Base-by-base conservation (phyloP, 495 filamentous ascomycete genomes). In the Coniosporium apollinis region DNA sequence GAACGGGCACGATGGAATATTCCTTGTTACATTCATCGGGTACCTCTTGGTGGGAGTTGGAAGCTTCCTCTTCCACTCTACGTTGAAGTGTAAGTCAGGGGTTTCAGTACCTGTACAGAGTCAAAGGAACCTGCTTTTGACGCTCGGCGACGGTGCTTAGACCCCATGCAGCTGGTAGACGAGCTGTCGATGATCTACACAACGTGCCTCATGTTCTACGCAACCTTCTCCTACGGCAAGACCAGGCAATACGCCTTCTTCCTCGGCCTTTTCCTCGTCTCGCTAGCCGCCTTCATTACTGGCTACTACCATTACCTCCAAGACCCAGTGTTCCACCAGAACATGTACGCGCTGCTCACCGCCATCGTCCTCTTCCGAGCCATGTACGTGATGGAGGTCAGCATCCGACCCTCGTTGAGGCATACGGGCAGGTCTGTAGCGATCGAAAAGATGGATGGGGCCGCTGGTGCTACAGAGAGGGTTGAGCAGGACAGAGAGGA, bases 121-220 rank as follows among this genome's bases (percentile, higher is more conserved):
- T n/a, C n/a, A n/a, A n/a, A n/a, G n/a, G n/a, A n/a, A n/a, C n/a
- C n/a, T n/a, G n/a, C n/a, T n/a, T n/a, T n/a, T n/a, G n/a, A n/a
- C n/a, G n/a, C n/a, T n/a, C n/a, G n/a, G n/a, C n/a, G n/a, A n/a
- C n/a, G n/a, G n/a, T n/a, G n/a, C n/a, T 36, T 53, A 93, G 85
- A 97, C 58, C 83, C 85, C 1, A 94, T 94, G 89, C 89, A 97
- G 51, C 72, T 96, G 11, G 79, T 94, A 22, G 89, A 97, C 49
- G 89, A 97, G 57, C 68, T 94, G 5, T 82, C 77, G 41, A 96
- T 96, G 89, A 94, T 97, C 19, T 96, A 97, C 52, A 94, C 87
- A 1, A 91, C 87, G 5, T 91, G 79, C 44, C 56, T 93, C n/a
- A 91, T 94, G 78, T 76, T 65, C 54, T 92, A 78, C 54, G 83